Conservation (phyloP, 208 protist species). For the Acanthamoeba castellanii region DNA sequence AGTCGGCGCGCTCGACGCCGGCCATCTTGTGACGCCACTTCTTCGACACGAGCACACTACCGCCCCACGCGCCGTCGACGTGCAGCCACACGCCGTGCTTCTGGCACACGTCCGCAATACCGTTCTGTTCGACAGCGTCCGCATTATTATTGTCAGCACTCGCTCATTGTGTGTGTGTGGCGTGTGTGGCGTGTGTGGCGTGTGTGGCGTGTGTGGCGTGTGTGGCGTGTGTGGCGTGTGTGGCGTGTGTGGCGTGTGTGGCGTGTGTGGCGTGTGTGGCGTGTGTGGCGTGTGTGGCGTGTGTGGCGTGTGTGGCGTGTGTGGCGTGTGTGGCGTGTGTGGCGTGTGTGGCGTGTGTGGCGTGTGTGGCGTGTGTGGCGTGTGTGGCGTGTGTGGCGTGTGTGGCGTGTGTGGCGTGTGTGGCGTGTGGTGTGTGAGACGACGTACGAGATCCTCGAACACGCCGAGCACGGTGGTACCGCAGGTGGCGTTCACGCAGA, state of each 20-base stretch:
- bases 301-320: too few relatives aligned
- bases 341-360: too few relatives aligned
- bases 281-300: too few relatives aligned
- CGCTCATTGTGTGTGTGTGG: constrained; percentile 37
- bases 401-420: too few relatives aligned
- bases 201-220: too few relatives aligned
- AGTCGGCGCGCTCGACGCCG: constrained; percentile 82
- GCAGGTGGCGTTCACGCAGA: constrained; percentile 85
- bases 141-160: background rate
- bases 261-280: too few relatives aligned
- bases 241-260: too few relatives aligned
- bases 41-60: constrained; percentile 79
- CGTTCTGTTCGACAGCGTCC: constrained; percentile 74
- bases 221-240: too few relatives aligned
- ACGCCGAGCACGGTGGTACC: constrained; percentile 87
- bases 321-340: too few relatives aligned
- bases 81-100: constrained; percentile 83
- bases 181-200: constrained; percentile 77
- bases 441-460: constrained; percentile 79
- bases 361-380: too few relatives aligned
- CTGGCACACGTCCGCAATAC: constrained; percentile 80
- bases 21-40: constrained; percentile 73
- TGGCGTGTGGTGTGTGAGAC: too few relatives aligned
- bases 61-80: constrained; percentile 86
- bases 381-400: too few relatives aligned